These are phyloP conservation scores for Capillidium heterosporum DNA, from an alignment of 371 early-diverging fungal species.

Conservation along the genomic window DNA sequence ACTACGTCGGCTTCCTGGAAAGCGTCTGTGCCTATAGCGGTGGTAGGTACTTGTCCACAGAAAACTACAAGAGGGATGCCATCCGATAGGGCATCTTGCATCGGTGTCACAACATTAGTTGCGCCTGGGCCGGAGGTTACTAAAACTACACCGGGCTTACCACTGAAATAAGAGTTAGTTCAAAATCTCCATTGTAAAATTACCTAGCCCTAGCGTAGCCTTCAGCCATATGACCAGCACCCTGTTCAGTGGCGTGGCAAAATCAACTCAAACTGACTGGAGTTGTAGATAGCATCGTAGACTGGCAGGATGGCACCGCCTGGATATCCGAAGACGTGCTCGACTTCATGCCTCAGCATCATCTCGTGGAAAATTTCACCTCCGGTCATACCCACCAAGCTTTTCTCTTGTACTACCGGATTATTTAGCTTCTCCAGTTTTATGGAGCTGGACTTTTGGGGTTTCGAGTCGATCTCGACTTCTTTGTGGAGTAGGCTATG, in stretches of 20 bases:
- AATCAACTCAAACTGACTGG: conserved; percentile 82
- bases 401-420: too few species aligned
- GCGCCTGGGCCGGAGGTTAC: conserved; percentile 97
- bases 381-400: conserved; percentile 85
- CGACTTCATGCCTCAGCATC: conserved; percentile 85
- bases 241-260: conserved; percentile 94
- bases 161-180: conserved; percentile 20
- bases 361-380: conserved; percentile 96
- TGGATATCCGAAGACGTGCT: conserved; percentile 91
- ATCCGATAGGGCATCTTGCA: conserved; percentile 92
- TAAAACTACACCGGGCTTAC: conserved; percentile 85
- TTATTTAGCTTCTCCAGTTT: too few species aligned
- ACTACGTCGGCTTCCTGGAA: conserved; percentile 96
- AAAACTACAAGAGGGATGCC: conserved; percentile 92
- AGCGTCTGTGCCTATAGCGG: conserved; percentile 87
- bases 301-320: conserved; percentile 95
- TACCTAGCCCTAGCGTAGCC: conserved; percentile 88
- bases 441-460: too few species aligned
- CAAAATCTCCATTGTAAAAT: conserved; percentile 10
- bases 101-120: conserved; percentile 90
- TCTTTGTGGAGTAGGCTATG: too few species aligned
- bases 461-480: too few species aligned
- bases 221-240: conserved; percentile 96
- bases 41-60: conserved; percentile 81
- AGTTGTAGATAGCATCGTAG: conserved; percentile 92